These are phyloP conservation scores for Botrytis aclada DNA, from an alignment of 2,329 filamentous ascomycete genomes.

Conservation along the genomic window DNA sequence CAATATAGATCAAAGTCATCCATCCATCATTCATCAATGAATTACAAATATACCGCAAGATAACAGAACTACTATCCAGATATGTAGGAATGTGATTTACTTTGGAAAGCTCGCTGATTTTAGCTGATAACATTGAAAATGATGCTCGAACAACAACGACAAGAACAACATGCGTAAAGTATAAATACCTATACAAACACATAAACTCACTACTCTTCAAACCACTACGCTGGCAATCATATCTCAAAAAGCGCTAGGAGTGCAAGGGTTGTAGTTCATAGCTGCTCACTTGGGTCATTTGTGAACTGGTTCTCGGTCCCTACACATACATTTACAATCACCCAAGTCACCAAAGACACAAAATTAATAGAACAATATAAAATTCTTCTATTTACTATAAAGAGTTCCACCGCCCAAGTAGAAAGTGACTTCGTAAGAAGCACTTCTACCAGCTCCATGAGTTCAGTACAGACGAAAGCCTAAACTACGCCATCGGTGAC, in stretches of 20 bases:
- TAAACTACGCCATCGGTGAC: background rate
- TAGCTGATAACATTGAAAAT: background rate
- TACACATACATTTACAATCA: background rate
- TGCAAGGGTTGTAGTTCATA: background rate
- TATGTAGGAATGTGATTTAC: background rate
- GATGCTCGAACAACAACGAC: background rate
- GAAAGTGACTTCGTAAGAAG: background rate
- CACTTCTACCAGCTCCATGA: background rate
- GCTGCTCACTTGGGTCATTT: background rate
- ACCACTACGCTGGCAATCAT: background rate
- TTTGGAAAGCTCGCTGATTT: background rate
- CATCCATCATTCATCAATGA: no score
- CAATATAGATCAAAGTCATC: no score
- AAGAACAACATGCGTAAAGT: background rate
- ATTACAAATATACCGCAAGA: accelerated
- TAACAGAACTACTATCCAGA: background rate
- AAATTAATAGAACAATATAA: background rate
- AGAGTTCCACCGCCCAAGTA: background rate
- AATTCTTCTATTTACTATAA: background rate
- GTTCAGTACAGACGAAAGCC: slow-evolving; percentile 4
- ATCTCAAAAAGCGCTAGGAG: background rate
- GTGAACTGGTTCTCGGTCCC: background rate
- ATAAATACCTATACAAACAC: background rate
- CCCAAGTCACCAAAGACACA: background rate
- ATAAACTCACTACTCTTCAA: background rate